phyloP scores from a whole-genome alignment of 2,329 filamentous ascomycete genomes.

The Coccinonectria pachysandricola region DNA sequence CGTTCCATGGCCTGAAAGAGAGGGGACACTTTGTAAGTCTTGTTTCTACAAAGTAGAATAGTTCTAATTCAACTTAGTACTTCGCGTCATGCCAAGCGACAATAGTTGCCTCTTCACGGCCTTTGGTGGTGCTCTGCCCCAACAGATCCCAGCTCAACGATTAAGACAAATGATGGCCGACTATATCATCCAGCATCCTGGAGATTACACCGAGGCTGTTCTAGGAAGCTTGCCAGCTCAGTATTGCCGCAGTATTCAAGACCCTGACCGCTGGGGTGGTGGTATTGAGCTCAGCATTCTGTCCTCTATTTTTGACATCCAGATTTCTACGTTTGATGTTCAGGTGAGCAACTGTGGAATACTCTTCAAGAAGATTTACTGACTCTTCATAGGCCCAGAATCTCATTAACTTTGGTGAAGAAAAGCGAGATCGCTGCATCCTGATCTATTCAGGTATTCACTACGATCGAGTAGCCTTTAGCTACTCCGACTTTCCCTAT shows the following conservation, averaged over 20 bases:
- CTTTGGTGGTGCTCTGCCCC: conserved; percentile 69
- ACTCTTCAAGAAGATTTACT: background rate
- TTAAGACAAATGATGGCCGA: conserved; percentile 70
- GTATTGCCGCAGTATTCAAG: conserved; percentile 75
- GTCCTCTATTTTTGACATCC: conserved; percentile 72
- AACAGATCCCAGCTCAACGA: conserved; percentile 35
- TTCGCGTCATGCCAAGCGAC: conserved; percentile 94
- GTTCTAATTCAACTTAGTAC: too few species aligned
- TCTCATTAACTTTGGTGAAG: conserved; percentile 62
- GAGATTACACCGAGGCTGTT: conserved; percentile 65
- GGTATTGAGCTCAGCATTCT: conserved; percentile 83
- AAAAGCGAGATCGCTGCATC: conserved; percentile 57
- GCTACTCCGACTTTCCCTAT: conserved; percentile 47
- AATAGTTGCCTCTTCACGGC: conserved; percentile 93
- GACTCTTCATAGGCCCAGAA: conserved; percentile 19
- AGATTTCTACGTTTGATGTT: conserved; percentile 79
- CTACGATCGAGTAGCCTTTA: conserved; percentile 81
- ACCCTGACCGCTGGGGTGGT: conserved; percentile 78
- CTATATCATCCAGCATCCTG: conserved; percentile 62
- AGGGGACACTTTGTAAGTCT: conserved; percentile 38
- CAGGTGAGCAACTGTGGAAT: conserved; percentile 27
- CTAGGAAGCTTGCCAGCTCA: conserved; percentile 61
- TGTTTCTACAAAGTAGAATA: too few species aligned
- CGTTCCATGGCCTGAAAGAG: conserved; percentile 38
- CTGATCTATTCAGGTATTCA: conserved; percentile 88